These are phyloP conservation scores for Vanrija sp. DNA, from an alignment of 1,284 basidiomycete genomes.

Conservation along the genomic window DNA sequence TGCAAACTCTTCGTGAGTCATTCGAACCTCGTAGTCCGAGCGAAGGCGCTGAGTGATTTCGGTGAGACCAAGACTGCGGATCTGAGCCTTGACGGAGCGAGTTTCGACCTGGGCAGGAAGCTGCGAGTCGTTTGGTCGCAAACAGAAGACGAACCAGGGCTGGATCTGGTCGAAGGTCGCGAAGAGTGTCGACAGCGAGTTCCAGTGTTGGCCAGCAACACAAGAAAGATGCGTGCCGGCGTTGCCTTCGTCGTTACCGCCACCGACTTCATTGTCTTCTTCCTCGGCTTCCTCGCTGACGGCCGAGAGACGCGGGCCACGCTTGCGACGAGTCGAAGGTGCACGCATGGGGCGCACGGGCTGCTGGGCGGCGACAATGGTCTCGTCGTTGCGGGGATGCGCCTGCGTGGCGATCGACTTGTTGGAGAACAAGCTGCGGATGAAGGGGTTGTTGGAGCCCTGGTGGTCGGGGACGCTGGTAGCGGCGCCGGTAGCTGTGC, in stretches of 20 bases:
- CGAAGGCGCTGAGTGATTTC: slow-evolving; percentile 69
- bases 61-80: slow-evolving; percentile 72
- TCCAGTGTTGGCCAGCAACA: slow-evolving; percentile 80
- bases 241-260: slow-evolving; percentile 56
- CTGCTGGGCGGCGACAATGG: slow-evolving; percentile 89
- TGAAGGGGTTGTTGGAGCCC: slow-evolving; percentile 83
- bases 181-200: slow-evolving; percentile 78
- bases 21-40: slow-evolving; percentile 69
- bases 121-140: slow-evolving; percentile 93
- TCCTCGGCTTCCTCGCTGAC: slow-evolving; percentile 60
- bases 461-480: slow-evolving; percentile 52
- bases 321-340: slow-evolving; percentile 78
- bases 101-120: slow-evolving; percentile 91
- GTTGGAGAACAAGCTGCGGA: slow-evolving; percentile 80
- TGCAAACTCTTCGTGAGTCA: slow-evolving; percentile 84
- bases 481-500: slow-evolving; percentile 46
- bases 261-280: slow-evolving; percentile 42
- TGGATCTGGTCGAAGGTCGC: slow-evolving; percentile 86
- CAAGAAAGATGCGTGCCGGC: slow-evolving; percentile 62
- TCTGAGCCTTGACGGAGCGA: slow-evolving; percentile 84
- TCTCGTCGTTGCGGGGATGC: slow-evolving; percentile 87
- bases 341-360: slow-evolving; percentile 87
- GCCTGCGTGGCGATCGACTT: slow-evolving; percentile 84
- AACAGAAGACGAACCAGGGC: slow-evolving; percentile 85
- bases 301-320: slow-evolving; percentile 53